Percentiles rank a stretch among this genome's conserved stretches.
Evolutionary conservation across 257 asterid genomes (phyloP).

Genomic region (Mitragyna speciosa): DNA sequence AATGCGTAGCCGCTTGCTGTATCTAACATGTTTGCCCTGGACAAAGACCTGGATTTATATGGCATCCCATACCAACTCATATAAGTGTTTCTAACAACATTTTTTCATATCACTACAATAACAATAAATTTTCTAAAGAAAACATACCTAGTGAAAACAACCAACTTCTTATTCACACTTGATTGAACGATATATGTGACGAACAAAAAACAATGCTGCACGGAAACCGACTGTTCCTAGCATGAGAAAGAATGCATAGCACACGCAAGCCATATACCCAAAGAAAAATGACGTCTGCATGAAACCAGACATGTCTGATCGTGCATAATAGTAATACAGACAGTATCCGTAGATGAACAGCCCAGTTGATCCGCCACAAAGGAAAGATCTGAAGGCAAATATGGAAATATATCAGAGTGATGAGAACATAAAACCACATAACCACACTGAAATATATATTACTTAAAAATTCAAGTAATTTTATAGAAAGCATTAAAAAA

Average conservation of each 20-base stretch:
- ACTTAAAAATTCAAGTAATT: not conserved
- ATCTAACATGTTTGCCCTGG: conserved; percentile 2
- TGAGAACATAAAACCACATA: not conserved
- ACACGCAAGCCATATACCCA: conserved; percentile 81
- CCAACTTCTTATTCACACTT: conserved; percentile 57
- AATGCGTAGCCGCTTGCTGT: not conserved
- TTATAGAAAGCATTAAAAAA: not conserved
- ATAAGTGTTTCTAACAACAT: not conserved
- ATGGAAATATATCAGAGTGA: not conserved
- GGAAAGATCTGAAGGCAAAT: conserved; percentile 34
- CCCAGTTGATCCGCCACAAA: conserved; percentile 54
- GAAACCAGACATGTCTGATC: conserved; percentile 50
- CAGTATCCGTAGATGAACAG: conserved; percentile 44
- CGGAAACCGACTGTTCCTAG: conserved; percentile 89
- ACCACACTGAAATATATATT: not conserved
- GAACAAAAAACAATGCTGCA: conserved; percentile 80
- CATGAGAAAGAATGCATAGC: conserved; percentile 89
- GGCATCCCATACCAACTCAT: not conserved
- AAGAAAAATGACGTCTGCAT: conserved; percentile 47
- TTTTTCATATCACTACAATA: conserved; percentile 7
- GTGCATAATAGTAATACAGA: conserved; percentile 45
- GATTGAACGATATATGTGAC: conserved; percentile 74
- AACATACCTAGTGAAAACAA: conserved; percentile 8
- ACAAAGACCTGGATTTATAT: conserved; percentile 7
- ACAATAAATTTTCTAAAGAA: not conserved